Base-by-base conservation (phyloP, 129 eudicot species). In the Flaveria robusta region DNA sequence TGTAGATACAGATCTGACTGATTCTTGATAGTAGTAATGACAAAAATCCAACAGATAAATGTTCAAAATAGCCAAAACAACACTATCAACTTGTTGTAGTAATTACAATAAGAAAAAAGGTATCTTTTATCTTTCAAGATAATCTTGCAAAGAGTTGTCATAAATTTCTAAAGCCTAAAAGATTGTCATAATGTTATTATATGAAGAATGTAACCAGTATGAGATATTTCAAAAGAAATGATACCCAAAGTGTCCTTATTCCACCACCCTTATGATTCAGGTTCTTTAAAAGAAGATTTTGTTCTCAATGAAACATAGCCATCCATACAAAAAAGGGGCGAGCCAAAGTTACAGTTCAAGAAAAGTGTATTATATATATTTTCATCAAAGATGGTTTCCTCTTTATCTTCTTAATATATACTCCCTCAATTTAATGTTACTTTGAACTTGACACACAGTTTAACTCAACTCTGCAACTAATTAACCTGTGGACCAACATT, bases 1-100 rank as follows among this genome's bases (percentile, higher is more conserved):
- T 5, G 39, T 34, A 34, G 1, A 31, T 29, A 29, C 34, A 29
- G 34, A 29, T 29, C 34, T 29, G 37, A 4, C 37, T 51, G 75
- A 71, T 51, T 55, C 76, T 54, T 71, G 31, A 71, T 52, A 51
- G 49, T 27, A 18, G 76, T n/a, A 52, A 27, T 54, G 47, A 18
- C 18, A 68, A 19, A 43, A 11, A 42, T 24, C n/a, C 42, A 5
- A 42, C 10, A 4, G 3, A 52, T 70, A 50, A 15, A 4, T 11
- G 31, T 59, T 27, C 42, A 70, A 70, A 27, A 29, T 49, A 49
- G 42, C 63, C 27, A 22, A 70, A 23, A 1, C 58, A 69, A 24
- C 26, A 46, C 42, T 27, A 49, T 9, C 63, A 47, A 70, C 63
- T 26, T 12, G n/a, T 13, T 34, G 39, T 34, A 34, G 39, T 34